Evolutionary conservation across 140 eudicot species (phyloP).

Genomic region (Stevia rebaudiana): DNA sequence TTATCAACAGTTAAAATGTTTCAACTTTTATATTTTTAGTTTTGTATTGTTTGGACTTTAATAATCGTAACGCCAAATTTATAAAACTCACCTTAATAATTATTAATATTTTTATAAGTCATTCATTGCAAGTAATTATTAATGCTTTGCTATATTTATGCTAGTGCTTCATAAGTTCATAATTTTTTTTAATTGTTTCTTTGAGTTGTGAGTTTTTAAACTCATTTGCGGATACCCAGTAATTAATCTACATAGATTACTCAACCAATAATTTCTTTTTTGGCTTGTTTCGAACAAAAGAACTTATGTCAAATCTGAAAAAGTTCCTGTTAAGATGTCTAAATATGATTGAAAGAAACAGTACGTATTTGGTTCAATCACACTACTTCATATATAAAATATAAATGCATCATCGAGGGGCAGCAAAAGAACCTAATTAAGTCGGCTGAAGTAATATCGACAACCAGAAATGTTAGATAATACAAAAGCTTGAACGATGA

Average conservation of each 20-base stretch:
- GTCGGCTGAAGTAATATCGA: conserved; percentile 17
- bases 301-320: neutral
- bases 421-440: conserved; percentile 20
- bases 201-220: too few relatives aligned
- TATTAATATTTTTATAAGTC: too few relatives aligned
- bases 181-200: too few relatives aligned
- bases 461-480: neutral
- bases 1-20: too few relatives aligned
- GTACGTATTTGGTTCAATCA: conserved; percentile 12
- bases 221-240: neutral
- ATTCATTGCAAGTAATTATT: too few relatives aligned
- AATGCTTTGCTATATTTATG: too few relatives aligned
- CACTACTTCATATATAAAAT: conserved; percentile 1
- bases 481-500: conserved; percentile 18
- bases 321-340: neutral
- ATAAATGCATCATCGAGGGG: conserved; percentile 23
- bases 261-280: neutral
- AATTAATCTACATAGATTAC: neutral
- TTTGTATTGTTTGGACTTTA: too few relatives aligned
- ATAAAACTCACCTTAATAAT: too few relatives aligned
- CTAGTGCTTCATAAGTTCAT: too few relatives aligned
- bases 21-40: too few relatives aligned
- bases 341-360: neutral
- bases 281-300: too few relatives aligned
- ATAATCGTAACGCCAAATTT: too few relatives aligned